These are phyloP conservation scores for Dichotomocladium elegans DNA, from an alignment of 371 early-diverging fungal species.

Conservation along the genomic window DNA sequence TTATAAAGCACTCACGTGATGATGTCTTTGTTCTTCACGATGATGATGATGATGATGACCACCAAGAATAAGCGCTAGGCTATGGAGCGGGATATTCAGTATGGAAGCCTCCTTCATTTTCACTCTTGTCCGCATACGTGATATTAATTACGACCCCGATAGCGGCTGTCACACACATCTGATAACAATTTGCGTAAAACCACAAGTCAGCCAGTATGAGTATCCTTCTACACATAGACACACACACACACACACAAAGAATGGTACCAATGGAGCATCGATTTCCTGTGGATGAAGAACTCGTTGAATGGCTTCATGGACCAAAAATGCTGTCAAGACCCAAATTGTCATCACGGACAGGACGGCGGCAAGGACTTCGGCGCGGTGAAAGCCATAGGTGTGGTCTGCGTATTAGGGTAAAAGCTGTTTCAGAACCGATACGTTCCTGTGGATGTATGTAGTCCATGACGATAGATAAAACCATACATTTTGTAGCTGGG, in stretches of 20 bases:
- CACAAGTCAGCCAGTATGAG: no score
- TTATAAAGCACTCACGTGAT: slow-evolving; percentile 8
- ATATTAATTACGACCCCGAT: slow-evolving; percentile 82
- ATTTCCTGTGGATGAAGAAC: slow-evolving; percentile 68
- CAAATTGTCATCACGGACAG: slow-evolving; percentile 80
- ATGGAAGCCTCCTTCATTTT: no score
- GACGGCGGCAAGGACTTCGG: slow-evolving; percentile 84
- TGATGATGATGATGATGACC: slow-evolving; percentile 43
- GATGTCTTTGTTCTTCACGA: slow-evolving; percentile 21
- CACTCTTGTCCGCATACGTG: slow-evolving; percentile 49
- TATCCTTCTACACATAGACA: no score
- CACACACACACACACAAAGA: no score
- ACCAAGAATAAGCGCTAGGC: slow-evolving; percentile 42
- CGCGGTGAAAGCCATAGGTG: slow-evolving; percentile 83
- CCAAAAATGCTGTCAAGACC: slow-evolving; percentile 70
- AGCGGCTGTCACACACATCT: slow-evolving; percentile 69
- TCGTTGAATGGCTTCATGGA: slow-evolving; percentile 75
- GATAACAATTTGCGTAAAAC: not conserved
- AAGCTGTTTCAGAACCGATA: no score
- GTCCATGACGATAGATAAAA: no score
- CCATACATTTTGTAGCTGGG: slow-evolving; percentile 66
- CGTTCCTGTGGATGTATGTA: no score
- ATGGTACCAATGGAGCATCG: slow-evolving; percentile 58
- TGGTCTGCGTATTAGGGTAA: slow-evolving; percentile 31
- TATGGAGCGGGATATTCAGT: no score